Conservation (phyloP, 2,329 filamentous ascomycete genomes). For the Fusarium heterosporum region DNA sequence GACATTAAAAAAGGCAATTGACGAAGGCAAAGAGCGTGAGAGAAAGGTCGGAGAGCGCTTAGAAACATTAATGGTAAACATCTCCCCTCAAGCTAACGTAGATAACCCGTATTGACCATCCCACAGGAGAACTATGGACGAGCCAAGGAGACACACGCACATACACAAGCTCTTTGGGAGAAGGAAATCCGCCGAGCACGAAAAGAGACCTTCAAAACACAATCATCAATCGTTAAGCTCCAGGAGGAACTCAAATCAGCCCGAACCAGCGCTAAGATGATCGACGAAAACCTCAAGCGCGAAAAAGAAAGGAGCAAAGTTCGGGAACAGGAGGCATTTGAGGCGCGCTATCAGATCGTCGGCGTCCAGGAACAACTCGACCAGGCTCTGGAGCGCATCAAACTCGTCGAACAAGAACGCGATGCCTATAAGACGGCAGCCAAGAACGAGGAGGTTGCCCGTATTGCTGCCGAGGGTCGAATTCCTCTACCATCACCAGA, state of each 20-base stretch:
- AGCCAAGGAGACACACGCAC: slow-evolving; percentile 75
- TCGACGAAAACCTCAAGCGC: slow-evolving; percentile 69
- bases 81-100: background rate
- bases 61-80: slow-evolving; percentile 75
- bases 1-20: slow-evolving; percentile 66
- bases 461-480: slow-evolving; percentile 77
- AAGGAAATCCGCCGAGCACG: slow-evolving; percentile 77
- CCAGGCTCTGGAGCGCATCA: slow-evolving; percentile 71
- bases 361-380: slow-evolving; percentile 75
- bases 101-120: slow-evolving; percentile 26
- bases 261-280: slow-evolving; percentile 64
- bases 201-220: slow-evolving; percentile 81
- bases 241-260: slow-evolving; percentile 78
- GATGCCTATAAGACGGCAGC: slow-evolving; percentile 79
- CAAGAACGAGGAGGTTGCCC: slow-evolving; percentile 78
- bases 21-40: slow-evolving; percentile 75
- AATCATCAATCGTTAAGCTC: slow-evolving; percentile 75
- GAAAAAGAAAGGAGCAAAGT: slow-evolving; percentile 72
- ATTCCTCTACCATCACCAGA: slow-evolving; percentile 72
- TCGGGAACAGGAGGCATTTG: slow-evolving; percentile 76
- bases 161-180: slow-evolving; percentile 76
- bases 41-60: slow-evolving; percentile 73
- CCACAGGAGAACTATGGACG: slow-evolving; percentile 76
- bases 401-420: slow-evolving; percentile 77
- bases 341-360: slow-evolving; percentile 73